Conservation (phyloP, 2,329 filamentous ascomycete genomes). For the Cyclaneusma minus region DNA sequence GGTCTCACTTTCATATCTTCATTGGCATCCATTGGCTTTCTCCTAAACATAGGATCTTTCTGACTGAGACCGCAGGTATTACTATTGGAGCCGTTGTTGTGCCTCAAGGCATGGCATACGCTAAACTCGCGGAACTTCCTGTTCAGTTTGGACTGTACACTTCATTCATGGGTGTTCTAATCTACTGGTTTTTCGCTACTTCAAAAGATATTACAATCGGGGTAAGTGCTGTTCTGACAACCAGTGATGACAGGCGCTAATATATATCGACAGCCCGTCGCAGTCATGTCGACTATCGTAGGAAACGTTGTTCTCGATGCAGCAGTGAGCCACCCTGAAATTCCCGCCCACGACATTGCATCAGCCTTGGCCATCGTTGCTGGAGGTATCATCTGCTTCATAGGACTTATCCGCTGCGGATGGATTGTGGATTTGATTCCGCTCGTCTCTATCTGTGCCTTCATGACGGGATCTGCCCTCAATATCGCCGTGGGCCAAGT, state of each 20-base stretch:
- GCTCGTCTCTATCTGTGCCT: slow-evolving; percentile 76
- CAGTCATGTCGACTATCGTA: slow-evolving; percentile 84
- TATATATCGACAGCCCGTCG: slow-evolving; percentile 59
- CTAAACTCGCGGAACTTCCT: slow-evolving; percentile 63
- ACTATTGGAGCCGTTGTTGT: slow-evolving; percentile 67
- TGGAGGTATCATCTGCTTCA: slow-evolving; percentile 59
- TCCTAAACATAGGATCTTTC: slow-evolving; percentile 1
- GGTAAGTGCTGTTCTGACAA: slow-evolving; percentile 30
- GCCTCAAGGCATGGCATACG: slow-evolving; percentile 96
- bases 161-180: slow-evolving; percentile 85
- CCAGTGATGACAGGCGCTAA: slow-evolving; percentile 5
- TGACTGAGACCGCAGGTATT: slow-evolving; percentile 29
- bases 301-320: slow-evolving; percentile 65
- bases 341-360: slow-evolving; percentile 53
- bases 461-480: slow-evolving; percentile 92
- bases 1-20: neutral
- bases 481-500: slow-evolving; percentile 79
- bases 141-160: slow-evolving; percentile 82
- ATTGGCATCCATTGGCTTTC: neutral
- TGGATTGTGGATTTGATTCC: slow-evolving; percentile 93
- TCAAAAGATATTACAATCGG: slow-evolving; percentile 98
- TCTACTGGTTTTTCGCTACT: slow-evolving; percentile 97
- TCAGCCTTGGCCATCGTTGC: slow-evolving; percentile 64
- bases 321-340: slow-evolving; percentile 34
- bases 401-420: slow-evolving; percentile 67